Evolutionary conservation across 805 yeast genomes (phyloP).

Genomic region (Ogataea naganishii): DNA sequence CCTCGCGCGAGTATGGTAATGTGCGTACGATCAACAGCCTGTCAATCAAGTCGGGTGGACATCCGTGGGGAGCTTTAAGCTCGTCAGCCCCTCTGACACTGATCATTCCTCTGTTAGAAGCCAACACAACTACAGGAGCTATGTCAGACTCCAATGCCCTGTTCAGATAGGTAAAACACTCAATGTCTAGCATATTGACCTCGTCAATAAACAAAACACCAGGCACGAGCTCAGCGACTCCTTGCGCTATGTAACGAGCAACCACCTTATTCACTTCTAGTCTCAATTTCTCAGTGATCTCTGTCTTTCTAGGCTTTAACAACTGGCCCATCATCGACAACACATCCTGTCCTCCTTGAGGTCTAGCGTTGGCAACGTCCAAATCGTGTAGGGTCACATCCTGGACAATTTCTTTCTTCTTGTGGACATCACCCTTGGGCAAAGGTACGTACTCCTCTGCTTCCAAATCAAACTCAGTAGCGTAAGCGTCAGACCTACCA

Average conservation of each 20-base stretch:
- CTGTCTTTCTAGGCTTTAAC: conserved; percentile 93
- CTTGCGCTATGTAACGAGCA: conserved; percentile 98
- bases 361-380: conserved; percentile 94
- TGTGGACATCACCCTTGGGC: conserved; percentile 98
- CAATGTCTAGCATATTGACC: conserved; percentile 96
- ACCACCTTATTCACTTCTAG: conserved; percentile 95
- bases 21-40: conserved; percentile 88
- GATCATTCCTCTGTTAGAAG: conserved; percentile 94
- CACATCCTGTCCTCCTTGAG: conserved; percentile 95
- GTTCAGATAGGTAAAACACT: conserved; percentile 91
- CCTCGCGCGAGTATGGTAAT: conserved; percentile 76
- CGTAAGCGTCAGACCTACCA: conserved; percentile 97
- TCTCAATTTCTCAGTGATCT: conserved; percentile 89
- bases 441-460: conserved; percentile 98
- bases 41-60: conserved; percentile 90
- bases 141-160: conserved; percentile 95
- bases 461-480: conserved; percentile 96
- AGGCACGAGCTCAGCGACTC: conserved; percentile 95
- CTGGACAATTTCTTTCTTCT: conserved; percentile 95
- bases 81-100: conserved; percentile 88
- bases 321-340: conserved; percentile 95
- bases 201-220: conserved; percentile 98
- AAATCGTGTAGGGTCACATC: conserved; percentile 94
- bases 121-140: conserved; percentile 96
- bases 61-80: conserved; percentile 88